Evolutionary conservation across 305 asterid species (phyloP), one percentile per base, ranked within the genome.

Genomic region (Fraxinus velutina): DNA sequence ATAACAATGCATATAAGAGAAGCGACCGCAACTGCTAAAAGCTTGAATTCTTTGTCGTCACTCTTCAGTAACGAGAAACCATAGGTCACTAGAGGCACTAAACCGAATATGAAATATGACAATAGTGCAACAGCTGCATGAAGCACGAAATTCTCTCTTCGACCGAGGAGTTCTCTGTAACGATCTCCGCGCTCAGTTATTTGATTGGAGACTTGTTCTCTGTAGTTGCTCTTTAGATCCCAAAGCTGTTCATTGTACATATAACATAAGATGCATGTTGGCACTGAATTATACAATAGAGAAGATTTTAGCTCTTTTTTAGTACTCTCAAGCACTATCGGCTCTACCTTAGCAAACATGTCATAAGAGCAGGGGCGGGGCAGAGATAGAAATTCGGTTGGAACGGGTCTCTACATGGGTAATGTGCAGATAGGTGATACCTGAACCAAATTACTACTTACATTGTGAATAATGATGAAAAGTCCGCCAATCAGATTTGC

Each of bases 401-500:
- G 72, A 64, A 64, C n/a, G 1, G 5, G 1, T 24, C n/a, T 22
- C 15, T 7, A 64, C 13, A 62, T 64, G 33, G n/a, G 33, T 57
- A 64, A 64, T 24, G 33, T 64, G 72, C 30, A 22, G 68, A 21
- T 50, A 44, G 73, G 34, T 64, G 34, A 57, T 78, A 17, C 21
- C 64, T 64, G 42, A 82, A 80, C 34, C 62, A 19, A 55, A 79
- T n/a, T 21, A 50, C 24, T 71, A 86, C 97, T 94, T 89, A 94
- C 99, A 85, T 92, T 91, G 83, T 95, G 93, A 79, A 82, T 81
- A 55, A 93, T 78, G 85, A 94, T 70, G 79, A 92, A 85, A 22
- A 94, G 83, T 50, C 99, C 99, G 24, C 98, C 97, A 37, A 93
- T 77, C 85, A 95, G 87, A 89, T 90, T 93, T 79, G 99, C 99